Evolutionary conservation across 768 basidiomycete species (phyloP).

Genomic region (Heimioporus sp.): DNA sequence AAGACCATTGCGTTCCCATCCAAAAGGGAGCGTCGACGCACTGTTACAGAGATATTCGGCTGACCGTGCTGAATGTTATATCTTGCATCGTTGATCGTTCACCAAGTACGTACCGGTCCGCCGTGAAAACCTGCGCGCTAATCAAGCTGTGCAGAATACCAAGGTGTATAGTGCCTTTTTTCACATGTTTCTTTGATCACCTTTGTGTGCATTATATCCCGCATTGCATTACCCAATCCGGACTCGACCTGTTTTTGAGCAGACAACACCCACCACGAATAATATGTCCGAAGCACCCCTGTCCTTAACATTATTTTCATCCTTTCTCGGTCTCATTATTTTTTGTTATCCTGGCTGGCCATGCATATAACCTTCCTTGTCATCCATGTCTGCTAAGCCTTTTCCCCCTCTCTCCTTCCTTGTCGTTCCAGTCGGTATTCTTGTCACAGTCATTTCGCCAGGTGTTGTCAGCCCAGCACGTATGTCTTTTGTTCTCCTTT

Average conservation of each 20-base stretch:
- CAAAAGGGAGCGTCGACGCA: constrained; percentile 44
- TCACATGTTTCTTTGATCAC: background rate
- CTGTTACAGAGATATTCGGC: constrained; percentile 49
- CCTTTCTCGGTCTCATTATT: constrained; percentile 15
- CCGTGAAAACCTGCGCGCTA: background rate
- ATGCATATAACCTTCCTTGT: constrained; percentile 16
- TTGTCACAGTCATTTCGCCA: constrained; percentile 15
- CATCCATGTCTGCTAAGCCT: constrained; percentile 8
- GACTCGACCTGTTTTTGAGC: constrained; percentile 15
- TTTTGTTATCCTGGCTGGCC: constrained; percentile 27
- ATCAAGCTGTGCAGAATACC: constrained; percentile 4
- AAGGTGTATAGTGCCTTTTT: constrained; percentile 22
- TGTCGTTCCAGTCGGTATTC: constrained; percentile 8
- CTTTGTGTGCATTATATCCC: constrained; percentile 24
- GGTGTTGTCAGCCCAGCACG: constrained; percentile 9
- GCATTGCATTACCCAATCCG: constrained; percentile 17
- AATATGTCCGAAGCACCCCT: constrained; percentile 17
- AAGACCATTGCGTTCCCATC: constrained; percentile 34
- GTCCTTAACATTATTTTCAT: constrained; percentile 31
- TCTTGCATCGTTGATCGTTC: constrained; percentile 9
- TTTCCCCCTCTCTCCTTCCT: background rate
- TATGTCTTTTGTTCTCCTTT: constrained; percentile 14
- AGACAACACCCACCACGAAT: constrained; percentile 9
- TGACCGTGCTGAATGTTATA: constrained; percentile 13
- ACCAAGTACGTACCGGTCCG: constrained; percentile 17